Conservation (phyloP, 2,329 filamentous ascomycete genomes). For the Fusarium luffae region DNA sequence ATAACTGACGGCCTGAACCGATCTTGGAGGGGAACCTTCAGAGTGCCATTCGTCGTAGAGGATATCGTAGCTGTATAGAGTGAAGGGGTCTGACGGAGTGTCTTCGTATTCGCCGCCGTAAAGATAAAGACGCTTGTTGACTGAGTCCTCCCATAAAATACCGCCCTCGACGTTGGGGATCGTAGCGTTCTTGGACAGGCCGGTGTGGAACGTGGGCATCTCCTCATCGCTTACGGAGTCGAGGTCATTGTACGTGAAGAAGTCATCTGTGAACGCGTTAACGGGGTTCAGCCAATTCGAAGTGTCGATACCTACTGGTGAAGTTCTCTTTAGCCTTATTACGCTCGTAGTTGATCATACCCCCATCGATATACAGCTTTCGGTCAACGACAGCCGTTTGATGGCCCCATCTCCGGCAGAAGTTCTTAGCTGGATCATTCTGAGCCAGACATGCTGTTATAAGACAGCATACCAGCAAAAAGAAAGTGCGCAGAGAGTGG, state of each 20-base stretch:
- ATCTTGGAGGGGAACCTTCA: not conserved
- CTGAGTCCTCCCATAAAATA: conserved; percentile 10
- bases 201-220: not conserved
- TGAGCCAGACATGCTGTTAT: not conserved
- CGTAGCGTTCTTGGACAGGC: conserved; percentile 4
- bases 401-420: conserved; percentile 8
- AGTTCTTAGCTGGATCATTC: conserved; percentile 1
- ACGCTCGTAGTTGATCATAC: conserved; percentile 8
- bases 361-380: conserved; percentile 5
- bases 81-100: not conserved
- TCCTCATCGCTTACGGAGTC: not conserved
- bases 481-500: not conserved
- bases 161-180: conserved; percentile 10
- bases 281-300: fast-evolving
- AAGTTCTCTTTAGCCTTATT: not conserved
- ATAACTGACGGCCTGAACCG: conserved; percentile 1
- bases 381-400: conserved; percentile 7
- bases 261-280: not conserved
- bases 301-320: not conserved
- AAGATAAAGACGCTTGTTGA: conserved; percentile 11
- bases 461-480: not conserved
- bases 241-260: conserved; percentile 6
- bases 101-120: conserved; percentile 2
- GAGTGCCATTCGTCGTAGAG: conserved; percentile 5
- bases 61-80: conserved; percentile 11